These are phyloP conservation scores for Alternaria triticimaculans DNA, from an alignment of 2,329 filamentous ascomycete genomes.

Conservation along the genomic window DNA sequence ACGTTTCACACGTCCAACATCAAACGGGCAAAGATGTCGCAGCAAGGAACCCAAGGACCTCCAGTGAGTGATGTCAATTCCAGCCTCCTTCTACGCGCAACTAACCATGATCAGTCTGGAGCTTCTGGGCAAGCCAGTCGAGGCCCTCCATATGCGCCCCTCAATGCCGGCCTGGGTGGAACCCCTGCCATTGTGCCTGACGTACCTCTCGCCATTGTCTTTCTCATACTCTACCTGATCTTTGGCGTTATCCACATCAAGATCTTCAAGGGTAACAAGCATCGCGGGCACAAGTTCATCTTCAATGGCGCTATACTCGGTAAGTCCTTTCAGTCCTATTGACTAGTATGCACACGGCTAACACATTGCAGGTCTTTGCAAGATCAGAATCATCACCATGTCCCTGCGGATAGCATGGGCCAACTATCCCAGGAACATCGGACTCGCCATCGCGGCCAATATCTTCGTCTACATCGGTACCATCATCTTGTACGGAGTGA, in stretches of 20 bases:
- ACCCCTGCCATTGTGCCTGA: conserved; percentile 44
- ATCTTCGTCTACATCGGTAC: conserved; percentile 78
- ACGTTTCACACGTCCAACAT: conserved; percentile 3
- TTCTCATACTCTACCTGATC: conserved; percentile 51
- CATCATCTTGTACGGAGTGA: conserved; percentile 78
- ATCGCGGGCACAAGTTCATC: conserved; percentile 52
- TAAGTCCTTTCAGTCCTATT: conserved; percentile 18
- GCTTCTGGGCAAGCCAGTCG: not conserved
- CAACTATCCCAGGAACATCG: conserved; percentile 49
- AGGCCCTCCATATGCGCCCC: conserved; percentile 41
- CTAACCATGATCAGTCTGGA: conserved; percentile 15
- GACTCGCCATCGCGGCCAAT: conserved; percentile 64
- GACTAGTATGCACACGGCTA: conserved; percentile 3
- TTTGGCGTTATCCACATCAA: conserved; percentile 51
- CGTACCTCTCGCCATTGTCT: conserved; percentile 50
- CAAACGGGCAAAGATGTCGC: conserved; percentile 16
- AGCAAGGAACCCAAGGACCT: conserved; percentile 10
- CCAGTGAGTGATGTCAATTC: conserved; percentile 8
- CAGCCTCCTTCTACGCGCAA: not conserved
- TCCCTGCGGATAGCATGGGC: conserved; percentile 50
- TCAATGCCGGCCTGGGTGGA: conserved; percentile 36
- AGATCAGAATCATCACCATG: conserved; percentile 53
- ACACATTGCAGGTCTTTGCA: conserved; percentile 50
- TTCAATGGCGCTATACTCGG: conserved; percentile 53
- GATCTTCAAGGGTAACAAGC: conserved; percentile 50